Evolutionary conservation across 495 filamentous ascomycete genomes (phyloP), one percentile per base, ranked within the genome.

Genomic region (Aspergillus indologenus): DNA sequence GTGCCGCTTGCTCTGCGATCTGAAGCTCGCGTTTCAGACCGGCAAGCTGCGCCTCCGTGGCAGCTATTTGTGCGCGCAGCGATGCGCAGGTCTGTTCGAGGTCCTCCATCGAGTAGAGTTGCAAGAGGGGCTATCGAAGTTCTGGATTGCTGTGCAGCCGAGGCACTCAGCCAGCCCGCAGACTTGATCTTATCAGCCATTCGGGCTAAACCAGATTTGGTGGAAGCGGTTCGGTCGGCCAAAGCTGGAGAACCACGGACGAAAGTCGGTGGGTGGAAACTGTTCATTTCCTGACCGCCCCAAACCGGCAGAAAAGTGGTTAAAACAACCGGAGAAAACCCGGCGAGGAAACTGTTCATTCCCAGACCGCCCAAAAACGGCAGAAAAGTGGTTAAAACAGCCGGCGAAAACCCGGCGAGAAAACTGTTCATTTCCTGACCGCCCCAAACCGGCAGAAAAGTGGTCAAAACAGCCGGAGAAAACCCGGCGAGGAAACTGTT

Each of bases 21-120:
- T 67, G 66, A 1, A 79, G 74, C 19, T 77, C 72, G 29, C 63
- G 64, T 60, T 72, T 76, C 40, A 79, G 59, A 3, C 58, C 64
- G 18, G 68, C 68, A 0, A 79, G 69, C 18, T 75, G 69, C 17
- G 62, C 61, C 58, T 78, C 76, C 2, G 75, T 73, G 17, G 69
- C 74, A 14, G 65, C 64, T 8, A 79, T 77, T 53, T 74, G 71
- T 11, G 74, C 68, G 57, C 70, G 75, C 53, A 79, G 57, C 7
- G 76, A 71, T 19, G 69, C 72, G 61, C 74, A 77, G 24, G 59
- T 74, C 11, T 67, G 45, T 31, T 77, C 72, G 3, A 72, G 52
- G 8, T 56, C 55, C 4, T 58, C 56, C 66, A 68, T 68, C 2
- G 8, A n/a, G 21, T 21, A 21, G 15, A 34, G 26, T 9, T 29